Base-by-base conservation (phyloP, 306 rosid species). In the Quercus variabilis region DNA sequence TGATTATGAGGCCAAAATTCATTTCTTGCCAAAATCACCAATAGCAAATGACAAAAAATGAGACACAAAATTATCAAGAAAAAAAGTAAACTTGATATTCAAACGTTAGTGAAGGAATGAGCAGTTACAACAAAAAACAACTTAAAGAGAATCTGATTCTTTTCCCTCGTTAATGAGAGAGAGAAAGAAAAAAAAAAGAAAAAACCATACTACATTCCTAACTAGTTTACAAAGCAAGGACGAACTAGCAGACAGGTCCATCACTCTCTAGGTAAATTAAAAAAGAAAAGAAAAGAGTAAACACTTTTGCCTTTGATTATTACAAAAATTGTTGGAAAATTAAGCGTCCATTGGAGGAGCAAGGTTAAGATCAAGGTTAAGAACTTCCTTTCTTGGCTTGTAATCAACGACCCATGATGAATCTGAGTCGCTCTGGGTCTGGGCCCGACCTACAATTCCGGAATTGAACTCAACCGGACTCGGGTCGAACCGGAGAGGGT, bases 291-390 rank as follows among this genome's bases (percentile, higher is more conserved):
- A 38, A 38, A 38, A 7, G 43, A 41, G 12, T 8, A 41, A 41
- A 41, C 12, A 41, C 46, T 28, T 69, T 58, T n/a, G 17, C 19
- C 11, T 17, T 67, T 55, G 15, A 69, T 69, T 72, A 1, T 79
- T 69, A 57, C 35, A 31, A 67, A 65, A 78, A 38, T 26, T 33
- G 10, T 17, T 35, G 41, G 54, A 55, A 55, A 46, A 57, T 78
- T 55, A 90, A 75, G 62, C 78, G 26, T 90, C 92, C 83, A 74
- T 58, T 0, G 94, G 94, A 1, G 92, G 91, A 70, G 94, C 91
- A 1, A 90, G 83, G 80, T 90, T 90, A 30, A 90, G 94, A 83
- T 90, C 92, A 19, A 90, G 92, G 74, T 88, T 88, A 33, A 90
- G 84, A 3, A 51, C 80, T 79, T 68, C 28, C 5, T 35, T 68